Base-by-base conservation (phyloP, 108 stramenopile genomes). In the Asterionellopsis glacialis region DNA sequence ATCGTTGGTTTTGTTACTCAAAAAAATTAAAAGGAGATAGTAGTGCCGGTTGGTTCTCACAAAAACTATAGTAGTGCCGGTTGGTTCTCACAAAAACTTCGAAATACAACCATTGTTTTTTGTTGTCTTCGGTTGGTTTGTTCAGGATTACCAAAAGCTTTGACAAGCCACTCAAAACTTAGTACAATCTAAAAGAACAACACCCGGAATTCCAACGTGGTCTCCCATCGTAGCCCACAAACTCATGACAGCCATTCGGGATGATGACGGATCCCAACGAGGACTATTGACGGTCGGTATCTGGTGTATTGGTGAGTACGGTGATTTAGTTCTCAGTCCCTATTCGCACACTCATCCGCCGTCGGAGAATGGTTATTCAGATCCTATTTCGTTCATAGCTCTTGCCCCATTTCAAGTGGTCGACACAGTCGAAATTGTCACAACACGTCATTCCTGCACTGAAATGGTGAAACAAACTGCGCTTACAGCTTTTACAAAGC, bases 221-320 rank as follows among this genome's bases (percentile, higher is more conserved):
- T n/a, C n/a, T n/a, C n/a, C n/a, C n/a, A n/a, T n/a, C n/a, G n/a
- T n/a, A n/a, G n/a, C 80, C 28, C 98, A 99, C 95, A 94, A 94
- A 63, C 73, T 97, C 16, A 64, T 91, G 48, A 89, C 83, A 65
- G 90, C 91, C 12, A 68, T 97, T 56, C 67, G 81, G 47, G 96
- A 96, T 41, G 96, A 97, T 59, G 89, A 91, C 47, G 85, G 90
- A 11, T 67, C 84, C 13, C 98, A 96, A 59, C 53, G 65, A 18
- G 92, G 90, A 42, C 79, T 99, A 12, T 64, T 96, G 26, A 75
- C 77, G 21, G 94, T 95, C 22, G 96, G 94, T 12, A 88, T 96
- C 50, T 99, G 98, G 98, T 95, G 93, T 59, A 91, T 95, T 49
- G 94, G 95, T 11, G 94, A 97, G 64, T 89, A 78, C 62, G 91